Evolutionary conservation across 495 filamentous ascomycete species (phyloP).

Genomic region (Trichoderma reesei): DNA sequence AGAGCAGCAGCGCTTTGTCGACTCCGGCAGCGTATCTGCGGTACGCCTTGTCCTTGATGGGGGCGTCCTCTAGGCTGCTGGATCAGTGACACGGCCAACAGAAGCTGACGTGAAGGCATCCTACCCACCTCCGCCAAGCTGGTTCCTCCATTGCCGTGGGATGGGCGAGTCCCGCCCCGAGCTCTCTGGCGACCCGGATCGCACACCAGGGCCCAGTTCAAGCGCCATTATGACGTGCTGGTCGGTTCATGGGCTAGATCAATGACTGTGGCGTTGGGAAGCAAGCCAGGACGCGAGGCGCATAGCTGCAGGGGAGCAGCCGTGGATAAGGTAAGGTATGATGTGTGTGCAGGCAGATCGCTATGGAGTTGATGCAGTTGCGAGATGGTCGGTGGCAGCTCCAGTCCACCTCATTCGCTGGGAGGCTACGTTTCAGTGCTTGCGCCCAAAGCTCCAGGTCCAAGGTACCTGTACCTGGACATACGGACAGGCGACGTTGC

Average conservation of each 20-base stretch:
- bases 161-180: conserved; percentile 65
- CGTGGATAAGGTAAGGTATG: background rate
- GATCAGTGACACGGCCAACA: background rate
- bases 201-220: conserved; percentile 53
- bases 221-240: conserved; percentile 49
- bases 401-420: background rate
- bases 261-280: conserved; percentile 13
- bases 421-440: conserved; percentile 9
- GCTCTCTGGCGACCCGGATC: conserved; percentile 65
- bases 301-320: background rate
- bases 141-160: conserved; percentile 49
- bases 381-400: background rate
- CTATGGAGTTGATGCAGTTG: background rate
- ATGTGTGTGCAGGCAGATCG: too few relatives aligned
- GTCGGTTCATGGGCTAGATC: conserved; percentile 13
- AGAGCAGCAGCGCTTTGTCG: conserved; percentile 78
- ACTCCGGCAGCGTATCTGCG: conserved; percentile 84
- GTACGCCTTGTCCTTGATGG: conserved; percentile 81
- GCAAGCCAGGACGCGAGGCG: background rate
- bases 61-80: conserved; percentile 42
- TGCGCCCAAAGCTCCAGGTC: conserved; percentile 3
- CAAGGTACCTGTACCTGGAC: background rate
- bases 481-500: background rate
- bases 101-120: background rate
- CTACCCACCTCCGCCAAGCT: conserved; percentile 37